Percentiles rank a stretch among this genome's conserved stretches.
Conservation (phyloP, 495 filamentous ascomycete genomes). For the Trichoderma asperelloides region DNA sequence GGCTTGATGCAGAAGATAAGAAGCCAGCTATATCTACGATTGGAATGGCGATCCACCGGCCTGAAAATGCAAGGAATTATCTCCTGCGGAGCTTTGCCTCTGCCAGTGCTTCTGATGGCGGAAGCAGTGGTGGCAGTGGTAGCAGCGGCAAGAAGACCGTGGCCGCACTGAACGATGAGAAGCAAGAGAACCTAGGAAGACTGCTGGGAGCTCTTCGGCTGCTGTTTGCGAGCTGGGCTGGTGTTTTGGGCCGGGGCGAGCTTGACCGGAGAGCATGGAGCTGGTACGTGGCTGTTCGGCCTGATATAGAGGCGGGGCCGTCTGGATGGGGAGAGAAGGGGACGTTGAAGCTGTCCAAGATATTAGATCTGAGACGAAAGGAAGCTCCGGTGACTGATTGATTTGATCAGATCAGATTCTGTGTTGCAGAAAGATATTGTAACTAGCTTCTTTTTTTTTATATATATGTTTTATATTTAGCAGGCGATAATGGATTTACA, state of each 20-base stretch:
- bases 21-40: constrained; percentile 25
- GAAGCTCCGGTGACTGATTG: background rate
- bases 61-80: constrained; percentile 53
- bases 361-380: constrained; percentile 52
- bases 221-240: constrained; percentile 61
- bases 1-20: constrained; percentile 63
- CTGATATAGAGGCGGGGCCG: constrained; percentile 60
- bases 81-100: constrained; percentile 51
- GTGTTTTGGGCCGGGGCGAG: constrained; percentile 46
- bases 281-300: constrained; percentile 70
- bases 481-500: too few relatives aligned
- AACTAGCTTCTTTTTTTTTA: background rate
- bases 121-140: background rate
- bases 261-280: constrained; percentile 67
- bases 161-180: constrained; percentile 38
- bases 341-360: constrained; percentile 51
- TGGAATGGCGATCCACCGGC: constrained; percentile 56
- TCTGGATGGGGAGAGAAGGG: constrained; percentile 79
- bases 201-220: constrained; percentile 59
- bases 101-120: constrained; percentile 15
- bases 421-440: background rate
- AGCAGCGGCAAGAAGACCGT: constrained; percentile 24
- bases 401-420: background rate
- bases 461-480: too few relatives aligned
- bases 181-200: constrained; percentile 55